Evolutionary conservation across 352 stramenopile genomes (phyloP).

Genomic region (Globisporangium heterothallicum): DNA sequence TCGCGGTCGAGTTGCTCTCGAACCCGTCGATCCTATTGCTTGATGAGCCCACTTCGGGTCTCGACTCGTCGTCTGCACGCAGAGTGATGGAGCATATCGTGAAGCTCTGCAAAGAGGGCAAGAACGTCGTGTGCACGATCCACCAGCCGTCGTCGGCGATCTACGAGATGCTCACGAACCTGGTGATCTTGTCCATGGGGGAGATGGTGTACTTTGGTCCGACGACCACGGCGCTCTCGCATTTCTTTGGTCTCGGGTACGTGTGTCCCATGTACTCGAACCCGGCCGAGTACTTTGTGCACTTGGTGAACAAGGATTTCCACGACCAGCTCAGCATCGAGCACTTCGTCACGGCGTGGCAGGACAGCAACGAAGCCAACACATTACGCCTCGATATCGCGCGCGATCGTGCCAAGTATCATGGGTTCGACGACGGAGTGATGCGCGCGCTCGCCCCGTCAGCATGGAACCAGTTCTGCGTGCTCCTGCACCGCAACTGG

Average conservation of each 20-base stretch:
- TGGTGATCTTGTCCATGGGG: conserved; percentile 57
- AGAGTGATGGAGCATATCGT: conserved; percentile 82
- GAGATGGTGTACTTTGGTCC: conserved; percentile 88
- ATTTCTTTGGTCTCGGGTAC: conserved; percentile 51
- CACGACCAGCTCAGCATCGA: conserved; percentile 29
- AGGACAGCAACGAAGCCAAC: conserved; percentile 22
- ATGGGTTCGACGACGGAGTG: conserved; percentile 38
- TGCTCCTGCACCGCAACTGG: conserved; percentile 47
- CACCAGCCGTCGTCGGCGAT: conserved; percentile 81
- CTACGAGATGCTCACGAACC: conserved; percentile 60
- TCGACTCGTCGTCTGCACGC: conserved; percentile 86
- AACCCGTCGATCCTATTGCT: conserved; percentile 95
- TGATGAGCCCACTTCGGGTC: conserved; percentile 91
- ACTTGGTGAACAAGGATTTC: conserved; percentile 60
- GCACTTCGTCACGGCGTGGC: conserved; percentile 27
- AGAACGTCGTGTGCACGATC: conserved; percentile 79
- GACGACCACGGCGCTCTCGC: conserved; percentile 32
- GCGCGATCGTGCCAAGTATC: conserved; percentile 17
- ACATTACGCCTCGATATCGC: conserved; percentile 24
- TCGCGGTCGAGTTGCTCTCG: conserved; percentile 90
- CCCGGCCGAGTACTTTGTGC: conserved; percentile 56
- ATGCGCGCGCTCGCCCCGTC: conserved; percentile 23
- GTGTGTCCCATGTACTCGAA: conserved; percentile 62
- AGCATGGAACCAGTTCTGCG: conserved; percentile 41
- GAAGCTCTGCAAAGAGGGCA: conserved; percentile 38